phyloP scores from a whole-genome alignment of 2,329 filamentous ascomycete species.

The Daldinia eschscholtzii region DNA sequence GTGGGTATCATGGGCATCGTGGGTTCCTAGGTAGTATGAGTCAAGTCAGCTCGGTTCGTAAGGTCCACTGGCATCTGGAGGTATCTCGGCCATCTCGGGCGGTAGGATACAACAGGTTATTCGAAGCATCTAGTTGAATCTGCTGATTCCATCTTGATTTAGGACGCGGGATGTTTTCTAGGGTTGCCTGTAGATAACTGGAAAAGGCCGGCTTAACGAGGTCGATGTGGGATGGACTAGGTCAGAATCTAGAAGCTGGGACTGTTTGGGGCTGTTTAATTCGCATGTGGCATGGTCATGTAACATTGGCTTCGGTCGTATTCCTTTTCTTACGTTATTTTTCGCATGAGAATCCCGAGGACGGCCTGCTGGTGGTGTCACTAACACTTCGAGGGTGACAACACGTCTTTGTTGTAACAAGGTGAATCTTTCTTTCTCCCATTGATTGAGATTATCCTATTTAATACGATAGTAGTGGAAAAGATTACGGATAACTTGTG shows the following conservation, averaged over 20 bases:
- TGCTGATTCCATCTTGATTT: conserved; percentile 10
- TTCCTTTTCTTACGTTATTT: conserved; percentile 10
- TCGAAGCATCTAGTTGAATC: background rate
- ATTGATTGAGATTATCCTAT: background rate
- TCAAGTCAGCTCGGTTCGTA: background rate
- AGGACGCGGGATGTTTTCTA: background rate
- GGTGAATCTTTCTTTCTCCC: background rate
- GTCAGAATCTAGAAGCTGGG: conserved; percentile 7
- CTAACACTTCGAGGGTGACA: background rate
- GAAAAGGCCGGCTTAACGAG: conserved; percentile 14
- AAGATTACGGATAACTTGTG: conserved; percentile 4
- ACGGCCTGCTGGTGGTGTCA: conserved; percentile 2
- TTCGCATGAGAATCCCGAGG: background rate
- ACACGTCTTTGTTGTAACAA: background rate
- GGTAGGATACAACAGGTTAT: background rate
- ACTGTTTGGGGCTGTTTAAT: conserved; percentile 9
- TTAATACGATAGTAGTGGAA: background rate
- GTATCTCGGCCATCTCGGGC: background rate
- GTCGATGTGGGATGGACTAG: conserved; percentile 18
- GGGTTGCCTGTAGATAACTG: conserved; percentile 9
- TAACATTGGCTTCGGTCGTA: conserved; percentile 14
- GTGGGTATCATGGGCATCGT: background rate
- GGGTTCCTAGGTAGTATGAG: background rate
- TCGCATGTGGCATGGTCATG: background rate
- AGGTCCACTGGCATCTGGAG: background rate